A percentile compares a stretch with the other conserved stretches of the same genome.
phyloP scores from a whole-genome alignment of 2,329 filamentous ascomycete genomes.

The Pseudopyrenochaeta lycopersici region DNA sequence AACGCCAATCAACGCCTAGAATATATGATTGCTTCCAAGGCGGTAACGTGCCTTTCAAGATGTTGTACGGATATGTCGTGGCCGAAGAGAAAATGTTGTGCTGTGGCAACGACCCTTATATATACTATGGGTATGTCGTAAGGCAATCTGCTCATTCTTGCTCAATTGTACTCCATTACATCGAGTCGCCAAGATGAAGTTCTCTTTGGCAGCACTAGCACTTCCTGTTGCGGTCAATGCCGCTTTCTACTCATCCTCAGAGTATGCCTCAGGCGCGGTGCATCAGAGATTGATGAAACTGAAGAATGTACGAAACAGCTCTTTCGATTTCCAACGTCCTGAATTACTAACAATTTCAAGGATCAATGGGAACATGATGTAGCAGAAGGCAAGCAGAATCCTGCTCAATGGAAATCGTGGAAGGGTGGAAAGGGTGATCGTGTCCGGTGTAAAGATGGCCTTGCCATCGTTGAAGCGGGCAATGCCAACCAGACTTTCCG shows the following conservation, averaged over 20 bases:
- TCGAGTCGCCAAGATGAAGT: constrained; percentile 33
- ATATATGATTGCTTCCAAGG: constrained; percentile 15
- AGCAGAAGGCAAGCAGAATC: constrained; percentile 26
- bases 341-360: constrained; percentile 3
- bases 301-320: constrained; percentile 27
- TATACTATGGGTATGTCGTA: constrained; percentile 15
- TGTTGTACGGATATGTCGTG: constrained; percentile 6
- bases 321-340: not conserved
- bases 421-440: constrained; percentile 22
- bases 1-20: constrained; percentile 19
- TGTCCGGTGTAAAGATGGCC: constrained; percentile 31
- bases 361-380: constrained; percentile 33
- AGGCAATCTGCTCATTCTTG: constrained; percentile 31
- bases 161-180: constrained; percentile 26
- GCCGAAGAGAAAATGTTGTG: not conserved
- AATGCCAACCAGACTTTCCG: constrained; percentile 37
- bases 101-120: constrained; percentile 15
- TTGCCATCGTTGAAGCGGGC: constrained; percentile 30
- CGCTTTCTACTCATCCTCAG: constrained; percentile 28
- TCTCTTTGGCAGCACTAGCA: constrained; percentile 29
- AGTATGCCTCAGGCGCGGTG: constrained; percentile 33
- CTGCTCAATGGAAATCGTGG: constrained; percentile 29
- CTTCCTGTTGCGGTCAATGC: constrained; percentile 32
- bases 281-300: constrained; percentile 38
- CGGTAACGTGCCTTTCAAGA: constrained; percentile 2